These are phyloP conservation scores for Pulveroboletus frians DNA, from an alignment of 768 basidiomycete species.

Conservation along the genomic window DNA sequence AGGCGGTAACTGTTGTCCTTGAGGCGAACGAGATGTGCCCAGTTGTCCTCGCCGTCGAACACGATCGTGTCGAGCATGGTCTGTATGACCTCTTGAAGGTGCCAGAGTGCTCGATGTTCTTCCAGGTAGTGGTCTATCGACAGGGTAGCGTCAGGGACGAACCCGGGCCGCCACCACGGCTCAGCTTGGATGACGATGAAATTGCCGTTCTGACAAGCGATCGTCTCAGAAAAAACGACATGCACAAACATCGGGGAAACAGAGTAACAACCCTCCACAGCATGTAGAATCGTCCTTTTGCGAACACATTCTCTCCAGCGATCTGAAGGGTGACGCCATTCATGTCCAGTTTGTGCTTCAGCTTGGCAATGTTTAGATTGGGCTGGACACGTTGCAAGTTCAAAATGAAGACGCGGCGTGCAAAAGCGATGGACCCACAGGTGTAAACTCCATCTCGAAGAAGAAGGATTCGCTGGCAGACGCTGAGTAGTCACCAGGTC, in stretches of 20 bases:
- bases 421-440: constrained; percentile 23
- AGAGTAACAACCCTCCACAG: constrained; percentile 24
- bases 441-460: constrained; percentile 24
- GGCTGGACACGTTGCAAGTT: constrained; percentile 11
- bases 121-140: neutral
- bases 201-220: constrained; percentile 21
- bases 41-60: constrained; percentile 30
- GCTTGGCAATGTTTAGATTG: constrained; percentile 15
- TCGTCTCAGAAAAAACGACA: constrained; percentile 4
- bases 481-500: neutral
- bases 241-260: neutral
- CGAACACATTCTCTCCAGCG: neutral
- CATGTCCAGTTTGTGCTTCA: constrained; percentile 25
- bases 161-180: constrained; percentile 22
- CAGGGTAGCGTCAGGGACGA: neutral
- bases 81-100: constrained; percentile 30
- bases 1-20: constrained; percentile 26
- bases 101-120: constrained; percentile 19
- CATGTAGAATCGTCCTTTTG: constrained; percentile 20
- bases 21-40: constrained; percentile 30
- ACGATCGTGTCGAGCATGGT: constrained; percentile 30
- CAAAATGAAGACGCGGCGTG: neutral
- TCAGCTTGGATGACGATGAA: constrained; percentile 29
- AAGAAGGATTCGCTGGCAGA: neutral
- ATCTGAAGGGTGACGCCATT: constrained; percentile 20